These are phyloP conservation scores for Starmera caribaea DNA, from an alignment of 805 yeast species.

Conservation along the genomic window DNA sequence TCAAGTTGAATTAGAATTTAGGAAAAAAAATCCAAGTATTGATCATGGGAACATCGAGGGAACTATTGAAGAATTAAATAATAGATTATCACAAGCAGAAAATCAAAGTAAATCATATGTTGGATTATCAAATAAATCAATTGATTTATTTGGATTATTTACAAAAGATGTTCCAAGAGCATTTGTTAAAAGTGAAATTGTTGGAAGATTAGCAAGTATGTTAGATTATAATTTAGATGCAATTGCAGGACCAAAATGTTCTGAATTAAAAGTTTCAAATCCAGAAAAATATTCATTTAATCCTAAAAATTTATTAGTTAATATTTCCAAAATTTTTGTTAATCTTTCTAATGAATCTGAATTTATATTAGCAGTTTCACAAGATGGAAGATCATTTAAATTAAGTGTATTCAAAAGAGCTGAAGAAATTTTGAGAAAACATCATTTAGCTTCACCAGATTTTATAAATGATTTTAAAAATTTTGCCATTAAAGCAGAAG, in stretches of 20 bases:
- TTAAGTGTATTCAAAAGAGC: conserved; percentile 63
- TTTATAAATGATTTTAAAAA: conserved; percentile 39
- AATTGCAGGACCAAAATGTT: conserved; percentile 92
- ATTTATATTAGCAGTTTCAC: conserved; percentile 73
- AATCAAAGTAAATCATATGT: conserved; percentile 72
- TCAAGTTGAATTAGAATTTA: conserved; percentile 51
- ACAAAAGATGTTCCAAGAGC: conserved; percentile 82
- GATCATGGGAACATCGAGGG: conserved; percentile 29
- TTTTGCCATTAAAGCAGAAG: conserved; percentile 62
- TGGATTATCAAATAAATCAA: conserved; percentile 75
- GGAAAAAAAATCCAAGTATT: conserved; percentile 24
- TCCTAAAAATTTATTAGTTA: conserved; percentile 62
- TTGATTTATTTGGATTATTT: conserved; percentile 68
- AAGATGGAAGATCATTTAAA: conserved; percentile 86
- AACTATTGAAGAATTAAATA: conserved; percentile 49
- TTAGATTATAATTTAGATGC: conserved; percentile 83
- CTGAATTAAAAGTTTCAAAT: conserved; percentile 73
- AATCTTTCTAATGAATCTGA: conserved; percentile 56
- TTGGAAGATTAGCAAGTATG: conserved; percentile 93
- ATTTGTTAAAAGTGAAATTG: conserved; percentile 80
- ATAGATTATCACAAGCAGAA: conserved; percentile 54
- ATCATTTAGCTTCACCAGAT: conserved; percentile 43
- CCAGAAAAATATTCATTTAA: conserved; percentile 80
- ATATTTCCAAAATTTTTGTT: conserved; percentile 65
- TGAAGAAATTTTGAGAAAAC: conserved; percentile 46